These are phyloP conservation scores for Dipodascus albidus DNA, from an alignment of 805 yeast species.

Conservation along the genomic window DNA sequence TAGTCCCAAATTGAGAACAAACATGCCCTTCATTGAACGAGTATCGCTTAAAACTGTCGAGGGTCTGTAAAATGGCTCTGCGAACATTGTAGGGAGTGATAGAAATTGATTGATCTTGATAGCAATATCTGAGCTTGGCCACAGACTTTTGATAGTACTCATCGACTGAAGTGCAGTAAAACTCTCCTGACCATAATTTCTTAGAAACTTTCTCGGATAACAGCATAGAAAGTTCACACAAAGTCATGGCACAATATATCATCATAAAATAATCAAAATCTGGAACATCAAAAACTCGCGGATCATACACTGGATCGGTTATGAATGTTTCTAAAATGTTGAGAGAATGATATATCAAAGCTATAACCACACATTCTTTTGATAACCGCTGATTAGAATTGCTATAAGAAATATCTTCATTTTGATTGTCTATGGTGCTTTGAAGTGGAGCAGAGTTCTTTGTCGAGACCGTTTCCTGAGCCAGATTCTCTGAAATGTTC, in stretches of 20 bases:
- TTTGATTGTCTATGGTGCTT: not conserved
- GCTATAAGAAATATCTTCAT: not conserved
- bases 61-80: not conserved
- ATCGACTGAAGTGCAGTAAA: not conserved
- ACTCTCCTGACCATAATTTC: not conserved
- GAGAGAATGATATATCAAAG: not conserved
- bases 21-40: slow-evolving; percentile 2
- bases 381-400: not conserved
- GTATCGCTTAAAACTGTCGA: not conserved
- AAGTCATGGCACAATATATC: slow-evolving; percentile 1
- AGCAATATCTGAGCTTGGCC: not conserved
- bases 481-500: not conserved
- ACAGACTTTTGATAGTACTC: not conserved
- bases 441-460: not conserved
- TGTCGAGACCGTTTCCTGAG: not conserved
- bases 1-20: not conserved
- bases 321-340: not conserved
- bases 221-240: not conserved
- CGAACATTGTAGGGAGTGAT: not conserved
- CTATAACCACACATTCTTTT: slow-evolving; percentile 1
- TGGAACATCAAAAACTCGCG: slow-evolving; percentile 1
- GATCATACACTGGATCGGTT: not conserved
- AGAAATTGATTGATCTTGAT: not conserved
- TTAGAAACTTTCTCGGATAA: not conserved
- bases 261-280: slow-evolving; percentile 2